Conservation (phyloP, 768 basidiomycete species). For the Lentinula sp. region DNA sequence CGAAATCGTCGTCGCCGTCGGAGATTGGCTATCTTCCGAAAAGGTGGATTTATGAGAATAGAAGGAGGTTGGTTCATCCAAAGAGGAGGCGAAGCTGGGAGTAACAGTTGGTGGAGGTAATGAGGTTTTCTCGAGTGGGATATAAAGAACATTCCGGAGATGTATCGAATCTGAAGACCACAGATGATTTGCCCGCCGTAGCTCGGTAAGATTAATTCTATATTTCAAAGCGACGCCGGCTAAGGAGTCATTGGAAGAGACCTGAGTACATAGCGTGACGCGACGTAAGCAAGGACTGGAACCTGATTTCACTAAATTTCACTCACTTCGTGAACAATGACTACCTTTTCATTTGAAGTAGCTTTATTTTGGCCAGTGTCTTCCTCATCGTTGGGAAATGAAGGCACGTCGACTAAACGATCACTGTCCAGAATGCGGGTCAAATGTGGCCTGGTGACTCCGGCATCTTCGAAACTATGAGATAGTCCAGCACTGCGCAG, state of each 20-base stretch:
- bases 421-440: slow-evolving; percentile 29
- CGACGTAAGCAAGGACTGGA: not conserved
- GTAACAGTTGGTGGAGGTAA: slow-evolving; percentile 8
- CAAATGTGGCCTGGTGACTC: slow-evolving; percentile 34
- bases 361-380: slow-evolving; percentile 11
- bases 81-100: not conserved
- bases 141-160: slow-evolving; percentile 73
- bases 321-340: slow-evolving; percentile 56
- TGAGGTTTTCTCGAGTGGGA: slow-evolving; percentile 64
- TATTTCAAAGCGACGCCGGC: slow-evolving; percentile 87
- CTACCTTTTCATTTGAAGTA: slow-evolving; percentile 38
- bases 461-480: slow-evolving; percentile 15
- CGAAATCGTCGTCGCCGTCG: slow-evolving; percentile 2
- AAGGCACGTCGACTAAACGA: slow-evolving; percentile 22
- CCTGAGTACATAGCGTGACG: slow-evolving; percentile 30
- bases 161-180: slow-evolving; percentile 94
- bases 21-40: not conserved
- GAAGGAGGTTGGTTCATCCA: not conserved
- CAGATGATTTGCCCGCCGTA: slow-evolving; percentile 85
- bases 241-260: slow-evolving; percentile 71
- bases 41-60: not conserved
- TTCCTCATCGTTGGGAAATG: slow-evolving; percentile 10
- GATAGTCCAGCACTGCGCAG: slow-evolving; percentile 10
- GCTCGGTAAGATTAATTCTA: slow-evolving; percentile 74
- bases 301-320: not conserved